A percentile compares a stretch with the other conserved stretches of the same genome.
Evolutionary conservation across 768 basidiomycete species (phyloP).

Genomic region (Leccinellum rugosiceps): DNA sequence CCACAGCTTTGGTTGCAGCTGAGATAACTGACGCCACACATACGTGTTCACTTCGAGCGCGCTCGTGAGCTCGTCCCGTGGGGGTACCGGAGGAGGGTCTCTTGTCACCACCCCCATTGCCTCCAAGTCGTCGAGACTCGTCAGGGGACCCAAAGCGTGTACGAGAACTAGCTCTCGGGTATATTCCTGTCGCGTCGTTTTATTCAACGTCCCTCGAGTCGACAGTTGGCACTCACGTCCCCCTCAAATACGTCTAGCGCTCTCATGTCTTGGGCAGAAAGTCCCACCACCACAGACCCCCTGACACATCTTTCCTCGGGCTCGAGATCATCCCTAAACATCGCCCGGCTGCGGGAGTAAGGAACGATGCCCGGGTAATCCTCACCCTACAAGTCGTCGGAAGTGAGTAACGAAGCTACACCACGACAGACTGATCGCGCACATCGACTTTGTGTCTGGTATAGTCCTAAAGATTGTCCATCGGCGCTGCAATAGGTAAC

Average conservation of each 20-base stretch:
- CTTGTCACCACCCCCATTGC: slow-evolving; percentile 35
- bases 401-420: slow-evolving; percentile 1
- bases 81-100: slow-evolving; percentile 41
- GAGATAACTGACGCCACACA: slow-evolving; percentile 48
- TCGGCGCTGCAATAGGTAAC: background rate
- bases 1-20: slow-evolving; percentile 67
- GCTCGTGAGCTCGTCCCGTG: slow-evolving; percentile 30
- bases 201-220: background rate
- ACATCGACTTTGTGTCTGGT: slow-evolving; percentile 81
- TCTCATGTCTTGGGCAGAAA: slow-evolving; percentile 60
- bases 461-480: slow-evolving; percentile 48
- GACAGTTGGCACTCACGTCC: slow-evolving; percentile 41
- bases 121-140: slow-evolving; percentile 26
- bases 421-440: background rate
- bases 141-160: slow-evolving; percentile 49
- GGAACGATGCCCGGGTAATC: slow-evolving; percentile 88
- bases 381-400: slow-evolving; percentile 38
- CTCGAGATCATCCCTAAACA: slow-evolving; percentile 50
- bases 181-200: slow-evolving; percentile 64
- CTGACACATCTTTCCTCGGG: slow-evolving; percentile 67
- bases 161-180: slow-evolving; percentile 49
- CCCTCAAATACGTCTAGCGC: slow-evolving; percentile 83
- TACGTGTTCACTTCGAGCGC: slow-evolving; percentile 66
- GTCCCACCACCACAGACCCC: slow-evolving; percentile 75
- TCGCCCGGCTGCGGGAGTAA: slow-evolving; percentile 41